Base-by-base conservation (phyloP, 176 grass and related monocot genomes). In the Hordeum vulgare region DNA sequence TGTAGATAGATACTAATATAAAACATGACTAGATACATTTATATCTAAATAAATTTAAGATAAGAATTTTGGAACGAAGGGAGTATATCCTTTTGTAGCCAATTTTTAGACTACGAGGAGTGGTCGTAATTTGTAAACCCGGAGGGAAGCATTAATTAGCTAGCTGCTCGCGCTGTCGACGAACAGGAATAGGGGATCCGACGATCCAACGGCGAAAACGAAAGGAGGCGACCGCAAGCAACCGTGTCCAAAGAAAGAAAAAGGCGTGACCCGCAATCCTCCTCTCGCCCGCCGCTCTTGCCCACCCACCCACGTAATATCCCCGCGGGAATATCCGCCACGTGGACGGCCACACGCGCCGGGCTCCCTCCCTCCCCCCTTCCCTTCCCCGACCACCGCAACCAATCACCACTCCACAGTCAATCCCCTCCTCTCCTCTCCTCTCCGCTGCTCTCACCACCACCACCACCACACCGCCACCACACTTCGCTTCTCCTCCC, bases 301-400 rank as follows among this genome's bases (percentile, higher is more conserved):
- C 15, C 17, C 29, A 7, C 33, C 44, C 26, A 69, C 67, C 77
- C 58, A 87, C 85, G 82, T 64, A 90, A 92, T 84, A 84, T 87
- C 29, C 79, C 49, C 44, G 53, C 54, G 49, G 8, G 77, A 91
- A 85, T 89, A 83, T 88, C 84, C 84, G 91, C 91, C 94, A 97
- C 91, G 94, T 94, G 91, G 86, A 90, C 91, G 89, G 91, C 74
- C 86, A 27, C 42, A 51, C 61, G 73, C 65, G 76, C n/a, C 3
- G 39, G 8, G 68, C 69, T 72, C 39, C 23, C 41, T 74, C 31
- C 18, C 47, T 34, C 5, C 29, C 77, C 26, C 15, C 62, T 18
- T 2, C 24, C 6, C 51, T 7, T 42, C 81, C 71, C 72, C 40
- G 80, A 80, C 84, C 84, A 66, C 74, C 66, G 86, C 71, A 51